Conservation (phyloP, 768 basidiomycete species). For the Russula compacta region DNA sequence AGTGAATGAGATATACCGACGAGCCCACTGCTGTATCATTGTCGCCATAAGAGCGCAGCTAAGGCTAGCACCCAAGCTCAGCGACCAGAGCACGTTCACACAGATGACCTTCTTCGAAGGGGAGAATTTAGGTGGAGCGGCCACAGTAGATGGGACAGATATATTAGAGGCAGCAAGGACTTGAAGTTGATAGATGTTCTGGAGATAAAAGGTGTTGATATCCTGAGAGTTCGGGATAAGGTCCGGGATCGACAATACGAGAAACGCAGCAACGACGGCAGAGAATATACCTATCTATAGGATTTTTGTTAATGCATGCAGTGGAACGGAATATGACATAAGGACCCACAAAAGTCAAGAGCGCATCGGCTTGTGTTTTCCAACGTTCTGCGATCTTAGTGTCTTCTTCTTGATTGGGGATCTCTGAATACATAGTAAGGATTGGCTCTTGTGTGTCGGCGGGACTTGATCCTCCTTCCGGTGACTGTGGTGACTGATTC, state of each 20-base stretch:
- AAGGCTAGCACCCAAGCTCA: background rate
- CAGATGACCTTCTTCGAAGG: background rate
- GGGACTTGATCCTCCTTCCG: too few species aligned
- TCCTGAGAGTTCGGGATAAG: background rate
- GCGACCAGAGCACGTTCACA: background rate
- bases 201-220: background rate
- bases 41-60: background rate
- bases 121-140: background rate
- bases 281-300: background rate
- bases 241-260: background rate
- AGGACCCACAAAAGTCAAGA: too few species aligned
- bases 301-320: too few species aligned
- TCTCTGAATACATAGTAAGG: background rate
- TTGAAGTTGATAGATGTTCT: background rate
- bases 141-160: background rate
- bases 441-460: too few species aligned
- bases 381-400: too few species aligned
- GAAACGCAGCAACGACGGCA: background rate
- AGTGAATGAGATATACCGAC: background rate
- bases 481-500: too few species aligned
- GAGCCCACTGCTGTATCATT: background rate
- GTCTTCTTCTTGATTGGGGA: too few species aligned
- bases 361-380: too few species aligned
- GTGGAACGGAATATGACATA: too few species aligned
- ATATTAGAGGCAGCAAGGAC: background rate